Evolutionary conservation across 1,284 basidiomycete genomes (phyloP), one percentile per base, ranked within the genome.

Genomic region (Acaromyces ingoldii): DNA sequence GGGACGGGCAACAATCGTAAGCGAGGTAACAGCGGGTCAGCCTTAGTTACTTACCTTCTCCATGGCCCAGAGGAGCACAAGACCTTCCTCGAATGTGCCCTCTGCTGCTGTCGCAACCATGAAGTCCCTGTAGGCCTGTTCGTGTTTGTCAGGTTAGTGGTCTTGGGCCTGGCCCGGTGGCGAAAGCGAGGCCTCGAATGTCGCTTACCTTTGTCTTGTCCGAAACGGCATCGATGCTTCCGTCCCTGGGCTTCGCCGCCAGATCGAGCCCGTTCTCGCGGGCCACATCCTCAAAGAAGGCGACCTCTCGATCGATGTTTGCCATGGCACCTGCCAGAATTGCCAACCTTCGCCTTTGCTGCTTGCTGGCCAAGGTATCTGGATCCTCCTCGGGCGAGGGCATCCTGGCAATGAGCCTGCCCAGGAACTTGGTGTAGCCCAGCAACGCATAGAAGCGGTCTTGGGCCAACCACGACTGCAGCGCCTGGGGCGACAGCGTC

Each of bases 11-110:
- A 22, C 79, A 29, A n/a, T 11, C 5, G 51, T 34, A 17, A 41
- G 19, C 25, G 45, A 17, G 41, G 9, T 39, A 36, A 34, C 38
- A 37, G 57, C 17, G 24, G 24, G n/a, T 55, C 49, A 2, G n/a
- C 7, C 7, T 10, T 26, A 33, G 33, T n/a, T 34, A 62, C 76
- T 44, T 54, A 84, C 84, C 76, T 81, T 80, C 72, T 87, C 86
- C 85, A 87, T 87, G 1, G 84, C 84, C 85, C 85, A 87, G 15
- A 88, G 72, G 58, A 87, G 83, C 4, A 86, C 78, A 17, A 88
- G 70, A 0, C 83, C 84, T 45, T 87, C 85, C 50, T 83, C 79
- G n/a, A 85, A 65, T 0, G 76, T 77, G 7, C 79, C 80, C 11
- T 76, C 63, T 1, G 78, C 76, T 0, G 80, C 78, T 0, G 83